A percentile compares a stretch with the other conserved stretches of the same genome.
Conservation (phyloP, 495 filamentous ascomycete species). For the Hypoxylon cercidicola region DNA sequence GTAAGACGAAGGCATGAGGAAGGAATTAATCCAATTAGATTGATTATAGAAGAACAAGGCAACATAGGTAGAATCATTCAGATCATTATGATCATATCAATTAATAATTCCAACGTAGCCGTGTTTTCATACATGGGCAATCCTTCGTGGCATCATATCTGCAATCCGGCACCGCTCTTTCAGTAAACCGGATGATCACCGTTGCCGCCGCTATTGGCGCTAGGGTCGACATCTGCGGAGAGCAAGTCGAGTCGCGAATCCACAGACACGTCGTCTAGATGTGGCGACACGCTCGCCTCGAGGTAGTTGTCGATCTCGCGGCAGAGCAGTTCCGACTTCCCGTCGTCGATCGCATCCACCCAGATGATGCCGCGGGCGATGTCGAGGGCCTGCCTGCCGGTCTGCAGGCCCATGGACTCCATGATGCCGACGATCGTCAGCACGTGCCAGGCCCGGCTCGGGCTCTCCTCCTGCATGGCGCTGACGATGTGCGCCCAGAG, state of each 20-base stretch:
- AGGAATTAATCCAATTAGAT: not conserved
- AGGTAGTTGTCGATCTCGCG: constrained; percentile 36
- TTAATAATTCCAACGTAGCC: not conserved
- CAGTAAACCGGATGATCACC: not conserved
- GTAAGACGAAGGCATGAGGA: not conserved
- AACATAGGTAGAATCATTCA: not conserved
- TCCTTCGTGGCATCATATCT: not conserved
- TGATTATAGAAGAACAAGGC: not conserved
- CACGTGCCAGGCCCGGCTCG: constrained; percentile 40
- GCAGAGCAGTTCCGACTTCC: constrained; percentile 33
- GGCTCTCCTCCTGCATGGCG: constrained; percentile 36
- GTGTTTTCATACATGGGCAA: constrained; percentile 1
- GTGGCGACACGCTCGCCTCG: constrained; percentile 12
- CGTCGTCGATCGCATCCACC: constrained; percentile 36
- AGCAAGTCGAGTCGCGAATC: not conserved
- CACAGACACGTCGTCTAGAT: not conserved
- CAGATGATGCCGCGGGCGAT: constrained; percentile 42
- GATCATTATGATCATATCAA: not conserved
- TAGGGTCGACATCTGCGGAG: not conserved
- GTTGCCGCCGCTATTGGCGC: not conserved
- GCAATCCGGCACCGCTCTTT: not conserved
- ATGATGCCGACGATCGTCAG: constrained; percentile 41
- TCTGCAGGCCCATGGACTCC: constrained; percentile 33
- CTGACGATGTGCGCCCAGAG: constrained; percentile 42
- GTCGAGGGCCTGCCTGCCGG: constrained; percentile 30